Base-by-base conservation (phyloP, 164 flowering plant genomes). In the Piper betle region DNA sequence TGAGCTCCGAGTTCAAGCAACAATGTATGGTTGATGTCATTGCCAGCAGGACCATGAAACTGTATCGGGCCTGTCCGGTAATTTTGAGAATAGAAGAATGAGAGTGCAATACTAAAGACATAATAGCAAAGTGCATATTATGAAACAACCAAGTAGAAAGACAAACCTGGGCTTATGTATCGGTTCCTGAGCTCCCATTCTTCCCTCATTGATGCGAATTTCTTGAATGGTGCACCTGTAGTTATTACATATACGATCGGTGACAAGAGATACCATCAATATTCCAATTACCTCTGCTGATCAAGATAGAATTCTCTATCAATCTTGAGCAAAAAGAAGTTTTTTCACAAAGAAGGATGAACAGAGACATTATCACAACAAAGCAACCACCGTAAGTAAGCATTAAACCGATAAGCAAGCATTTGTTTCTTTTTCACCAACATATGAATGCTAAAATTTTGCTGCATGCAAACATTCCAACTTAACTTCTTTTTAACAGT, bases 211-310 rank as follows among this genome's bases (percentile, higher is more conserved):
- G 96, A 86, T 37, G 90, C 93, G 72, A 86, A 91, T 59, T 83
- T 88, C 65, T 74, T 84, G 78, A 86, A 93, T 59, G 97, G 99
- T 25, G 97, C 96, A 62, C 96, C 99, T 94, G 82, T 69, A 71
- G 67, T 59, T 71, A 69, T 17, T 39, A 15, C 39, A 9, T 4
- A 19, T 1, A 6, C 15, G 13, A 39, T 18, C 17, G 33, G 33
- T 16, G 33, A 55, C 13, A 19, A 55, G 52, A 5, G 97, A 67
- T 11, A 54, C 58, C 39, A 12, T 15, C 50, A 2, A 46, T 9
- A 2, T 3, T 10, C 10, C 50, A 46, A 46, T 6, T 42, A 6
- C 2, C 15, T 15, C 50, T 2, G 11, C 10, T 10, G 50, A 3
- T 10, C 15, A 0, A 46, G 50, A 12, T 46, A 0, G 50, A 46